These are phyloP conservation scores for Papiliotrema fonsecae DNA, from an alignment of 1,284 basidiomycete genomes.

Conservation along the genomic window DNA sequence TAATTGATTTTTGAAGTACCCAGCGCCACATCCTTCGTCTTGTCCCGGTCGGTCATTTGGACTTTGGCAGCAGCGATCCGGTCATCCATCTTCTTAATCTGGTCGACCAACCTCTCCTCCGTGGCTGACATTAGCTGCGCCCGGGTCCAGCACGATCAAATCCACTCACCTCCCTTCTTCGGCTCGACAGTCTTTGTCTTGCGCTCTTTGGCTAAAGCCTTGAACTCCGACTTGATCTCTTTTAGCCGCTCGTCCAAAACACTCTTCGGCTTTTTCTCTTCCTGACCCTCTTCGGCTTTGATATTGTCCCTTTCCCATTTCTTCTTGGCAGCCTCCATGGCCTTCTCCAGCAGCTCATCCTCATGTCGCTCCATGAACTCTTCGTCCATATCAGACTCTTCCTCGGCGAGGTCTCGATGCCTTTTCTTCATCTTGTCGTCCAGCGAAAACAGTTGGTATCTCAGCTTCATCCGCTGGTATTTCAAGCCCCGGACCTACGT, in stretches of 20 bases:
- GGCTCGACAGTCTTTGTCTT: conserved; percentile 59
- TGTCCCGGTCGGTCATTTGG: conserved; percentile 82
- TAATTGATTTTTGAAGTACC: conserved; percentile 71
- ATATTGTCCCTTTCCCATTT: conserved; percentile 85
- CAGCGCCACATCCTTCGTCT: conserved; percentile 86
- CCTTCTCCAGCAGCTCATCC: conserved; percentile 68
- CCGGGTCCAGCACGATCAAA: too few relatives aligned
- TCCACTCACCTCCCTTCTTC: conserved; percentile 52
- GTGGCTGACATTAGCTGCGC: conserved; percentile 24
- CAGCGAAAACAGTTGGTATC: conserved; percentile 68
- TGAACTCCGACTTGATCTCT: conserved; percentile 58
- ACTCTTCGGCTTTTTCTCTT: conserved; percentile 60
- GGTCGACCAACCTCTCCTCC: conserved; percentile 66
- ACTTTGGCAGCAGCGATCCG: conserved; percentile 77
- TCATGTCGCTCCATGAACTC: conserved; percentile 84
- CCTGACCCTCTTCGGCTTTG: conserved; percentile 68
- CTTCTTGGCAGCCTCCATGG: conserved; percentile 80
- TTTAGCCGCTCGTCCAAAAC: conserved; percentile 53
- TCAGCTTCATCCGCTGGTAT: conserved; percentile 89
- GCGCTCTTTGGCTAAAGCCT: conserved; percentile 68
- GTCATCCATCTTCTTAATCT: conserved; percentile 55
- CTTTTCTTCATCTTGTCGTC: conserved; percentile 79
- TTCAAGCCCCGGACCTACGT: conserved; percentile 66
- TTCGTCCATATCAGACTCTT: conserved; percentile 89
- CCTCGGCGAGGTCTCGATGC: conserved; percentile 63